Conservation (phyloP, 495 filamentous ascomycete genomes). For the Baudoinia panamericana region DNA sequence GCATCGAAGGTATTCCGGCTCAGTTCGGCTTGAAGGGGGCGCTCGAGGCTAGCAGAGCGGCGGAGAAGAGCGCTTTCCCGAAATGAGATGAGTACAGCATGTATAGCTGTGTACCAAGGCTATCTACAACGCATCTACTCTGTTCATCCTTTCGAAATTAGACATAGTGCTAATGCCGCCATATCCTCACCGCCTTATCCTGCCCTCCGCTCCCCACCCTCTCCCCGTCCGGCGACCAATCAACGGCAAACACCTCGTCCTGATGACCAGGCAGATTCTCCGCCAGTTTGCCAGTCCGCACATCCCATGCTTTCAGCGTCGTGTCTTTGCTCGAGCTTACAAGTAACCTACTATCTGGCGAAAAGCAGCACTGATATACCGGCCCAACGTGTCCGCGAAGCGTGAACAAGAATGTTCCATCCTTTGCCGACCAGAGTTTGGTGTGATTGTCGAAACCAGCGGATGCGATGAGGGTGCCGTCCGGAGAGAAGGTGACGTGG, state of each 20-base stretch:
- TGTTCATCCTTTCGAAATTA: no score
- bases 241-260: conserved; percentile 88
- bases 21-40: conserved; percentile 71
- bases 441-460: conserved; percentile 86
- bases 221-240: conserved; percentile 79
- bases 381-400: conserved; percentile 85
- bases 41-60: conserved; percentile 27
- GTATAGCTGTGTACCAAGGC: no score
- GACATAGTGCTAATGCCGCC: conserved; percentile 69
- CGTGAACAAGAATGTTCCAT: conserved; percentile 71
- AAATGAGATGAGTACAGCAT: not conserved
- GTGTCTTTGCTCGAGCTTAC: conserved; percentile 84
- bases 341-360: conserved; percentile 71
- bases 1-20: conserved; percentile 67
- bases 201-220: conserved; percentile 82
- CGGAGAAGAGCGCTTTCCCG: conserved; percentile 8
- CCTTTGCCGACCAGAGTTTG: conserved; percentile 67
- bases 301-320: conserved; percentile 89
- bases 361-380: conserved; percentile 83
- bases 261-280: conserved; percentile 86
- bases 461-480: conserved; percentile 73
- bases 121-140: no score
- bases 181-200: conserved; percentile 80
- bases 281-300: conserved; percentile 66
- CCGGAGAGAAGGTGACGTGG: conserved; percentile 85